Evolutionary conservation across 169 alveolate genomes (phyloP).

Genomic region (Amoebophrya sp.): DNA sequence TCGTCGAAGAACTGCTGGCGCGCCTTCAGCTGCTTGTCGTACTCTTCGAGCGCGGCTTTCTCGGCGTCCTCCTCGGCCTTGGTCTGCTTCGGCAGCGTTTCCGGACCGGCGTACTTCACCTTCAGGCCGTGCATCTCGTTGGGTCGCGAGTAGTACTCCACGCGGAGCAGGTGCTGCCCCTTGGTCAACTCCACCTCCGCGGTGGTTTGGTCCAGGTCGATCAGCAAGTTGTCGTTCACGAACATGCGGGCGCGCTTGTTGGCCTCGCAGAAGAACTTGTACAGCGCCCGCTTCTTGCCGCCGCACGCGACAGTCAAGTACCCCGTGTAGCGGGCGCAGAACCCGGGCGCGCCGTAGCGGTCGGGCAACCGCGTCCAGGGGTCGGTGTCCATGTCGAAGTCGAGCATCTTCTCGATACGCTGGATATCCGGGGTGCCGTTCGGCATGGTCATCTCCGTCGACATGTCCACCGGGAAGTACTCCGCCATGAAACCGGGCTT

Average conservation of each 20-base stretch:
- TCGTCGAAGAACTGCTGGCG: neutral
- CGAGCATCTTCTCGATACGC: constrained; percentile 51
- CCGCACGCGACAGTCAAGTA: constrained; percentile 48
- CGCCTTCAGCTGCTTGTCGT: neutral
- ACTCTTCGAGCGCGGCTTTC: constrained; percentile 25
- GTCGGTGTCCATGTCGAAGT: constrained; percentile 45
- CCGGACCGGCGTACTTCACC: constrained; percentile 49
- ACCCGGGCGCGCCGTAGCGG: constrained; percentile 37
- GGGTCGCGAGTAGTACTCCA: constrained; percentile 45
- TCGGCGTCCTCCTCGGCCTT: constrained; percentile 45
- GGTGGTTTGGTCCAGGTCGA: constrained; percentile 41
- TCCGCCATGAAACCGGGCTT: constrained; percentile 52
- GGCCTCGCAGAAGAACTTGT: constrained; percentile 39
- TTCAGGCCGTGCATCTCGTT: constrained; percentile 42
- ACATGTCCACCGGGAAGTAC: constrained; percentile 42
- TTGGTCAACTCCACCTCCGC: constrained; percentile 46
- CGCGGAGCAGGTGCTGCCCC: constrained; percentile 50
- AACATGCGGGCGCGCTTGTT: constrained; percentile 37
- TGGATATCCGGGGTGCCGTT: constrained; percentile 41
- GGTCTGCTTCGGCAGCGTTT: constrained; percentile 44
- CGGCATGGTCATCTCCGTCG: neutral
- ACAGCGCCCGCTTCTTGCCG: constrained; percentile 46
- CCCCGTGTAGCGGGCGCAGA: constrained; percentile 28
- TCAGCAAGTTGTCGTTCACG: constrained; percentile 43
- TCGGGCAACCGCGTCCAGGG: constrained; percentile 48